Base-by-base conservation (phyloP, 2,329 filamentous ascomycete species). In the Penicillium paneum region DNA sequence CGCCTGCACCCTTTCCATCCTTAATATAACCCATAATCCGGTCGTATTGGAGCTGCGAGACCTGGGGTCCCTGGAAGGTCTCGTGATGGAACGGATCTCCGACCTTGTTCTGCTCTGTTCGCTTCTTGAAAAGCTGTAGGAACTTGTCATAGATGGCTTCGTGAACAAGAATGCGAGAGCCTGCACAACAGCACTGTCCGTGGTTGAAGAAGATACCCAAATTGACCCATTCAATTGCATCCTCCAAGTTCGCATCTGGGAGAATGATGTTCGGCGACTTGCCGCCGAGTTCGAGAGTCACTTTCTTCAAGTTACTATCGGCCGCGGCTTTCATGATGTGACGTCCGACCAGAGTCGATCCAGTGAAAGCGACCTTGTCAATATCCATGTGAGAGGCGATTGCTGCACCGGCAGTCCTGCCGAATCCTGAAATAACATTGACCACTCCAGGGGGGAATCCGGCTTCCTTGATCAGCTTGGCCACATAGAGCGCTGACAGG, bases 101-200 rank as follows among this genome's bases (percentile, higher is more conserved):
- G 63, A 94, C 87, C 65, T 84, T 81, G 80, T 92, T 93, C 76
- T 83, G 71, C 66, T 78, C 67, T 26, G 89, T 86, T 39, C 89
- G 84, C 76, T 83, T 80, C 83, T 88, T 91, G 83, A 94, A 94
- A 41, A 83, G 81, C 65, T 81, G 79, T 46, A 95, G 74, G 76
- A 94, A 95, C 79, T 90, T 86, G 78, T 94, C 90, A 78, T 93
- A 93, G 74, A 94, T 87, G 59, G 80, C 79, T 67, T 93, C 89
- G 72, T 94, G 89, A 48, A 94, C 90, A 76, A 90, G 92, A 72
- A 94, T 83, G 67, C 90, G 86, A 55, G 88, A 90, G 12, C 66
- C 67, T 26, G 67, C 68, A 49, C 65, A 69, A 73, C 84, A 87
- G 43, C 85, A 79, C 68, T 87, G 84, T 39, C 84, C 84, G 64